Base-by-base conservation (phyloP, 2,329 filamentous ascomycete genomes). In the Bipolaris bicolor region DNA sequence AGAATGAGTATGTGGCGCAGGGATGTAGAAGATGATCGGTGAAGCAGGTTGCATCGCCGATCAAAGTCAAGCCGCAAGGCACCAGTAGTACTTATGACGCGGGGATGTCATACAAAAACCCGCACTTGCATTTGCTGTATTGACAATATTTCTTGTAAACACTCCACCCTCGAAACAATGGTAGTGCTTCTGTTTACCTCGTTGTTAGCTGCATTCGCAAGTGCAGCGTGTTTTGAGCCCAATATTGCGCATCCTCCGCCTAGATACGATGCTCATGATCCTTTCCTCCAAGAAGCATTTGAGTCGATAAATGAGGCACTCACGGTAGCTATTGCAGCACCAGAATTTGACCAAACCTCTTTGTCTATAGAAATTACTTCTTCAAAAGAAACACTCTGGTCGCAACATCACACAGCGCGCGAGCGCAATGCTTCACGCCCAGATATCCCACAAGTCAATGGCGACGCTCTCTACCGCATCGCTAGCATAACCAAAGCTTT, bases 351-450 rank as follows among this genome's bases (percentile, higher is more conserved):
- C 20, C 61, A 68, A 31, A 72, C 72, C 3, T 80, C 77, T 1
- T 77, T 77, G 59, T 80, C 78, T 1, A 58, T 79, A 44, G 75
- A 76, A 43, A 59, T 79, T 16, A 80, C 78, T 1, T 79, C 77
- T 1, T 65, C 67, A 1, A 70, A 76, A 33, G 63, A 73, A 34
- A 72, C 75, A 1, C 64, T 80, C 7, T 80, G 74, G 74, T 70
- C 74, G 4, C 62, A 67, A 10, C 71, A 77, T 52, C 76, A 79
- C 50, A 78, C 77, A 0, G 77, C 78, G 4, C 67, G 60, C 18
- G 58, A 69, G 49, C 69, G 71, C 5, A 78, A 79, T 57, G 50
- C 62, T 5, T 73, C 72, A 1, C 72, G 77, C 1, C 75, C 74
- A 5, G 77, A 77, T 34, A 69, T 73, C 34, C 64, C 64, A 0